These are phyloP conservation scores for Brettanomyces naardenensis DNA, from an alignment of 805 yeast genomes.

Conservation along the genomic window DNA sequence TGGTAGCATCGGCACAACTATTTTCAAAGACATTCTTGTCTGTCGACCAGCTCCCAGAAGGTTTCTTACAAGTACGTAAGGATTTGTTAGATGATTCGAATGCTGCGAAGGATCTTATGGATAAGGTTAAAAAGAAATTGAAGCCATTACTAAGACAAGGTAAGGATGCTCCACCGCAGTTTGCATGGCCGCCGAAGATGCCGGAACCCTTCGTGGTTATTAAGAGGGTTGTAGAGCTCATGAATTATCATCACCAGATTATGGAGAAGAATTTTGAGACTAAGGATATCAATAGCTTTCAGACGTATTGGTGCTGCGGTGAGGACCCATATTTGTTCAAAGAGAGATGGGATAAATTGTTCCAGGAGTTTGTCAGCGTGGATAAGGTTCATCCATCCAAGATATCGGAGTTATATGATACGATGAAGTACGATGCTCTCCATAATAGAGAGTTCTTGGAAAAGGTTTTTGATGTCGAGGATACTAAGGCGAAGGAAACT, in stretches of 20 bases:
- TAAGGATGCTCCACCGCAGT: slow-evolving; percentile 93
- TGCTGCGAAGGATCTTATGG: slow-evolving; percentile 98
- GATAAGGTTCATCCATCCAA: slow-evolving; percentile 98
- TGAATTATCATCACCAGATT: slow-evolving; percentile 82
- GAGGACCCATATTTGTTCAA: slow-evolving; percentile 86
- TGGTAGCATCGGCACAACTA: slow-evolving; percentile 82
- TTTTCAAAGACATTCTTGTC: slow-evolving; percentile 72
- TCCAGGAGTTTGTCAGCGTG: slow-evolving; percentile 82
- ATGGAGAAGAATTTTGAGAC: slow-evolving; percentile 73
- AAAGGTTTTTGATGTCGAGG: slow-evolving; percentile 45
- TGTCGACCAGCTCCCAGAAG: slow-evolving; percentile 64
- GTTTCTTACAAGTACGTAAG: slow-evolving; percentile 73
- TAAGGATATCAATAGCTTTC: slow-evolving; percentile 60
- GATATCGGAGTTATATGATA: slow-evolving; percentile 92
- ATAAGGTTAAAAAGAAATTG: slow-evolving; percentile 91
- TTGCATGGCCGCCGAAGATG: slow-evolving; percentile 98
- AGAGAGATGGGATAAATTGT: slow-evolving; percentile 96
- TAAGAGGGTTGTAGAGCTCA: slow-evolving; percentile 86
- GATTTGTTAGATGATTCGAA: slow-evolving; percentile 92
- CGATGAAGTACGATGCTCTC: slow-evolving; percentile 96
- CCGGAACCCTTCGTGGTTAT: slow-evolving; percentile 95
- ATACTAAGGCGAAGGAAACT: slow-evolving; percentile 31
- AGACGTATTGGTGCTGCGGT: slow-evolving; percentile 89
- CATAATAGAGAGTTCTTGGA: slow-evolving; percentile 89
- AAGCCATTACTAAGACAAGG: slow-evolving; percentile 94